Evolutionary conservation across 495 filamentous ascomycete genomes (phyloP), one percentile per base, ranked within the genome.

Genomic region (Penicillium argentinense): DNA sequence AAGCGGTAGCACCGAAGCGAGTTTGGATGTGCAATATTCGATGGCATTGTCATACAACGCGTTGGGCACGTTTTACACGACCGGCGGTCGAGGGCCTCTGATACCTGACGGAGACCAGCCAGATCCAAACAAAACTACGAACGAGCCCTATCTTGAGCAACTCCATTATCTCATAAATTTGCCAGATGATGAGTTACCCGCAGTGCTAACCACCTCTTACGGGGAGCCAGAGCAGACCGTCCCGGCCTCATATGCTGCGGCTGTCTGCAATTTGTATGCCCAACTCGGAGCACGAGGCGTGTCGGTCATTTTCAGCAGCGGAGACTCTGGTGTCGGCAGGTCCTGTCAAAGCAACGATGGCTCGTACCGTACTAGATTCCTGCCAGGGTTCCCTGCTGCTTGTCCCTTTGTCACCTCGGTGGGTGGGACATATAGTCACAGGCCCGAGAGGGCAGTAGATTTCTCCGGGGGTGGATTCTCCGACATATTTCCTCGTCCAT

Each of bases 61-160:
- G 4, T 63, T 79, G 9, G 71, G 78, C 9, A 77, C 73, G 1
- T 87, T 78, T 62, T 89, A 84, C 59, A 78, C 76, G 36, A 89
- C 86, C n/a, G 83, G 72, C 1, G 83, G 83, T 3, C 74, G 77
- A 4, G 83, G 80, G 12, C 74, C 72, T 4, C 71, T 83, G 45
- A 62, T 84, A 1, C 73, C 80, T 4, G 72, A 81, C 17, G 60
- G 76, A 3, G 78, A 76, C 18, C 54, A 74, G 8, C 62, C 75
- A 4, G 57, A 62, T 13, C 25, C 54, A 0, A 51, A 53, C 12
- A 62, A 67, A 5, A 79, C 83, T 52, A 64, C 79, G 29, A 91
- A 91, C 54, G 88, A 95, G 71, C 89, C 89, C 0, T 95, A 90
- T 58, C 75, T 96, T 3, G 86, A 92, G 24, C 88, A 88, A 54